These are phyloP conservation scores for Phytophthora ohioensis DNA, from an alignment of 352 stramenopile genomes.

Conservation along the genomic window DNA sequence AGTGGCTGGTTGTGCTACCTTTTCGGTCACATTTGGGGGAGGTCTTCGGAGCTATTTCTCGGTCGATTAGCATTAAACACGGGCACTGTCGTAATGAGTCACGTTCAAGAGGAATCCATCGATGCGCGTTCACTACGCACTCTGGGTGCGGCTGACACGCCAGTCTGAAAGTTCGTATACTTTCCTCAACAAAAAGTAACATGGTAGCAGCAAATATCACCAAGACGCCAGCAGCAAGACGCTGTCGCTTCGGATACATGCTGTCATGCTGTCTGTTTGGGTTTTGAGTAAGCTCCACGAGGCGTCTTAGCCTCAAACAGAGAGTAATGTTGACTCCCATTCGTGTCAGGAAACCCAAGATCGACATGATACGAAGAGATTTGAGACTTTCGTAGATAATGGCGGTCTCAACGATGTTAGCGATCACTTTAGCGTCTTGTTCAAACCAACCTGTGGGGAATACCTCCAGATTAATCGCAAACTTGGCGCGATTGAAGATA, in stretches of 20 bases:
- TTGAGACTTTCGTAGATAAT: slow-evolving; percentile 37
- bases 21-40: slow-evolving; percentile 45
- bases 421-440: slow-evolving; percentile 14
- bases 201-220: slow-evolving; percentile 11
- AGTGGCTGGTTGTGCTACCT: slow-evolving; percentile 31
- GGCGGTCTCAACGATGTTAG: slow-evolving; percentile 18
- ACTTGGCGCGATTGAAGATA: slow-evolving; percentile 25
- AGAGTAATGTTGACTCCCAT: slow-evolving; percentile 41
- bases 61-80: slow-evolving; percentile 53
- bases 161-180: slow-evolving; percentile 18
- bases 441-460: slow-evolving; percentile 32
- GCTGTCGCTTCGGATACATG: slow-evolving; percentile 28
- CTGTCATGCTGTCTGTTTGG: neutral
- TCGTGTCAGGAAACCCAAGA: slow-evolving; percentile 32
- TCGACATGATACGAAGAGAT: slow-evolving; percentile 42
- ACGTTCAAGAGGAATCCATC: slow-evolving; percentile 32
- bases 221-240: slow-evolving; percentile 8
- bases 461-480: slow-evolving; percentile 29
- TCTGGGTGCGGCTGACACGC: slow-evolving; percentile 31
- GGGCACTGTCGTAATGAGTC: slow-evolving; percentile 39
- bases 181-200: slow-evolving; percentile 26
- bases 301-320: slow-evolving; percentile 19
- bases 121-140: slow-evolving; percentile 37
- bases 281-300: slow-evolving; percentile 11
- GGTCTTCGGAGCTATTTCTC: slow-evolving; percentile 22